Evolutionary conservation across 2,329 filamentous ascomycete genomes (phyloP).

Genomic region (Boeremia exigua): DNA sequence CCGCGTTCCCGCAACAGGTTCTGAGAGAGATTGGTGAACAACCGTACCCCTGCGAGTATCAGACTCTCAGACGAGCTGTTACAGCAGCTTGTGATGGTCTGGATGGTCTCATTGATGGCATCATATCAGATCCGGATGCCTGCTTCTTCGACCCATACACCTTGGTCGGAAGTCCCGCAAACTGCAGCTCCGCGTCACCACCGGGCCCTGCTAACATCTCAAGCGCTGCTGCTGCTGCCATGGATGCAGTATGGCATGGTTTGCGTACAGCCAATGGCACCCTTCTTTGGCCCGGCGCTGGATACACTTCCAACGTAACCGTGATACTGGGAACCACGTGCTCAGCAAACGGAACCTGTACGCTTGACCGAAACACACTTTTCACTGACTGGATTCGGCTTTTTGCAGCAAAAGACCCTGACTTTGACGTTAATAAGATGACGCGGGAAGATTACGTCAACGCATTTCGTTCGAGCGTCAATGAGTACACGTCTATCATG

Average conservation of each 20-base stretch:
- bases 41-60: slow-evolving; percentile 25
- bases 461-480: too few species aligned
- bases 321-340: too few species aligned
- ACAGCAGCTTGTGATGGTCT: slow-evolving; percentile 30
- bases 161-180: slow-evolving; percentile 15
- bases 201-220: slow-evolving; percentile 1
- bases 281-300: slow-evolving; percentile 15
- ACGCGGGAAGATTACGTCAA: too few species aligned
- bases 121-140: slow-evolving; percentile 22
- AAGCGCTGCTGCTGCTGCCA: neutral
- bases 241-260: too few species aligned
- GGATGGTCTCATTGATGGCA: slow-evolving; percentile 28
- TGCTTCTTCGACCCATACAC: slow-evolving; percentile 32
- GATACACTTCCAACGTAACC: slow-evolving; percentile 8
- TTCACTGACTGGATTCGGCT: too few species aligned
- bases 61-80: slow-evolving; percentile 20
- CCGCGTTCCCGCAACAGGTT: neutral
- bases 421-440: too few species aligned
- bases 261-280: neutral
- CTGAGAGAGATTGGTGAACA: too few species aligned
- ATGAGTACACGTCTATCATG: neutral
- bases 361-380: too few species aligned
- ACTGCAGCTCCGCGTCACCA: slow-evolving; percentile 8
- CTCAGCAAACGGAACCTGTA: too few species aligned
- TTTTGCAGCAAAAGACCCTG: too few species aligned